Conservation (phyloP, 352 stramenopile genomes). For the Phytophthora kernoviae region DNA sequence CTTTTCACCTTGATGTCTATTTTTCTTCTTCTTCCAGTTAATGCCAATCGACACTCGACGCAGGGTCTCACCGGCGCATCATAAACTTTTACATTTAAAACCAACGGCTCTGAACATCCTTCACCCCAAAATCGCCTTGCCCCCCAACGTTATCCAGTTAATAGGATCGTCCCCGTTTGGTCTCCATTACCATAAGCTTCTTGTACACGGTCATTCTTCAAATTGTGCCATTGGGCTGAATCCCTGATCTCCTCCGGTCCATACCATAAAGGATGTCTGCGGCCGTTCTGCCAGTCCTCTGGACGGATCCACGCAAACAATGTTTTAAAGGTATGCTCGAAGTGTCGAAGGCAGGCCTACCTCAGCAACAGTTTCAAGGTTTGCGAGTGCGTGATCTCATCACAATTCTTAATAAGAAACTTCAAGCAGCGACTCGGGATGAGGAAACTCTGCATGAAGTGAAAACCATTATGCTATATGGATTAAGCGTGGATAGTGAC, state of each 20-base stretch:
- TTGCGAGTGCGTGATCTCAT: constrained; percentile 7
- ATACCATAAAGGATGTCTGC: background rate
- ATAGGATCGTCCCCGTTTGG: too few species aligned
- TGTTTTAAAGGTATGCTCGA: background rate
- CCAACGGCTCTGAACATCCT: too few species aligned
- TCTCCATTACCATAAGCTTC: too few species aligned
- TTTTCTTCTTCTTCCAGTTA: too few species aligned
- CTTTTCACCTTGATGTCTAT: too few species aligned
- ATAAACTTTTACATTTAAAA: too few species aligned
- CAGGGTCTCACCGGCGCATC: too few species aligned
- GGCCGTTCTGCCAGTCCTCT: constrained; percentile 1
- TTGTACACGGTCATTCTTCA: background rate
- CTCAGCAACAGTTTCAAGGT: background rate
- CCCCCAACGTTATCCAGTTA: too few species aligned
- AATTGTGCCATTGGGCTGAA: background rate
- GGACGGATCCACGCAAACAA: constrained; percentile 1
- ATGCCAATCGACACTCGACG: too few species aligned
- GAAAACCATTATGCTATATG: constrained; percentile 1
- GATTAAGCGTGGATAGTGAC: background rate
- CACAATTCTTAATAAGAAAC: constrained; percentile 7
- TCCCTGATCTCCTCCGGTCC: background rate
- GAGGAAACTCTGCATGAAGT: background rate
- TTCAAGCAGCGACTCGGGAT: background rate
- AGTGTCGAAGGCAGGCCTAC: background rate
- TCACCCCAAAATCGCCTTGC: too few species aligned